Conservation (phyloP, 1,284 basidiomycete species). For the Ceratobasidium sp. region DNA sequence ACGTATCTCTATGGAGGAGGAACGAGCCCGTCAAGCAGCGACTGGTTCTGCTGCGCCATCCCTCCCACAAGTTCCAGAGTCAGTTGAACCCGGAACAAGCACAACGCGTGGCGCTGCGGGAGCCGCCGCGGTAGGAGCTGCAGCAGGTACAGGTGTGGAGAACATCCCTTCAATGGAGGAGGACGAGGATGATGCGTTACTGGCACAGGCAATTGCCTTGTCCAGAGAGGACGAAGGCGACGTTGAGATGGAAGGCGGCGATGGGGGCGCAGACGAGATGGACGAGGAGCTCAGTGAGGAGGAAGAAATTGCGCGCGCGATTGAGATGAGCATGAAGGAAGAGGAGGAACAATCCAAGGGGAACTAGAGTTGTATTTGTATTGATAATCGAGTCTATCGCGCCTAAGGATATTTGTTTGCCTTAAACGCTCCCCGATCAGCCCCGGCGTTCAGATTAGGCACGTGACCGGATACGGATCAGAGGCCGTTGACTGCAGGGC, state of each 20-base stretch:
- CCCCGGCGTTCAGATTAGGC: not conserved
- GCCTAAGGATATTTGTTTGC: not conserved
- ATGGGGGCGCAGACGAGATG: constrained; percentile 39
- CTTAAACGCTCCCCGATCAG: constrained; percentile 8
- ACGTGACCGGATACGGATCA: constrained; percentile 36
- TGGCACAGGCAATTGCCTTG: constrained; percentile 45
- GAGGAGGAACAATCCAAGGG: constrained; percentile 45
- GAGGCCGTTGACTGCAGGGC: constrained; percentile 10
- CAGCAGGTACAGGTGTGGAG: constrained; percentile 37
- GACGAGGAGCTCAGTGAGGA: constrained; percentile 43
- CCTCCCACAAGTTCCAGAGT: constrained; percentile 40
- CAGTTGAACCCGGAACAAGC: constrained; percentile 12
- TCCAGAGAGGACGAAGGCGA: constrained; percentile 42
- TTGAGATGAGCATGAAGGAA: constrained; percentile 63
- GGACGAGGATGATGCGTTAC: constrained; percentile 44
- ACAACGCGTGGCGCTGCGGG: constrained; percentile 44
- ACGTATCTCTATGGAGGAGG: constrained; percentile 97
- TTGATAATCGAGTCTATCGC: constrained; percentile 10
- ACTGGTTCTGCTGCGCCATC: constrained; percentile 41
- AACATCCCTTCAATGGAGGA: constrained; percentile 42
- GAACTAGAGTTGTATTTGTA: constrained; percentile 1
- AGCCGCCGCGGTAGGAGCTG: constrained; percentile 47
- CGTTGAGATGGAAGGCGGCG: constrained; percentile 40
- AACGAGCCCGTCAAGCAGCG: constrained; percentile 86
- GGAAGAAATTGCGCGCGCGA: constrained; percentile 66